These are phyloP conservation scores for Fusarium tjaetaba DNA, from an alignment of 2,329 filamentous ascomycete genomes.

Conservation along the genomic window DNA sequence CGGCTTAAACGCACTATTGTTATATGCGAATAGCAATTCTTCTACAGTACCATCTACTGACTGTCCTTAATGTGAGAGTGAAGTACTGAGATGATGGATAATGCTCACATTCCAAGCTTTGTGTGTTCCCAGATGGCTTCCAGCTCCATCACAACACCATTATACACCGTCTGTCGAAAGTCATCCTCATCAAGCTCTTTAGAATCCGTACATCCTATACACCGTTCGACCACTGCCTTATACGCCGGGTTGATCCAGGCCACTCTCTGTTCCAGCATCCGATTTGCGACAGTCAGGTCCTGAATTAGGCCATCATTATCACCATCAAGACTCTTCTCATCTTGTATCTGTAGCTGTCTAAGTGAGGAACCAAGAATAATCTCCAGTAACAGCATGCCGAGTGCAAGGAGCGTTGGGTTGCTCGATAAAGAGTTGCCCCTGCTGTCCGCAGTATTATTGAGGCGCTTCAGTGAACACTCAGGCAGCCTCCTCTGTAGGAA, in stretches of 20 bases:
- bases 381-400: not conserved
- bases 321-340: fast-evolving
- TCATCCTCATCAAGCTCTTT: not conserved
- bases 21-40: too few species aligned
- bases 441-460: fast-evolving
- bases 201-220: not conserved
- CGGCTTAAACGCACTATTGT: too few species aligned
- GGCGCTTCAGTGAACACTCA: fast-evolving
- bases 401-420: not conserved
- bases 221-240: not conserved
- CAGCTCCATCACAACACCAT: not conserved
- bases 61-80: not conserved
- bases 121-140: not conserved
- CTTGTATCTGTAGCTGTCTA: not conserved
- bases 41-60: too few species aligned
- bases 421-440: not conserved
- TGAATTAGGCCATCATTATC: not conserved
- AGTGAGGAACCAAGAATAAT: not conserved
- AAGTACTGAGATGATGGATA: not conserved
- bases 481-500: not conserved
- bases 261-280: not conserved
- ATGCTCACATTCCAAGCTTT: not conserved
- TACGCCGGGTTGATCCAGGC: not conserved
- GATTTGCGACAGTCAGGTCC: not conserved
- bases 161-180: not conserved